These are phyloP conservation scores for Scenedesmus sp. DNA, from an alignment of 163 green algal genomes.

Conservation along the genomic window DNA sequence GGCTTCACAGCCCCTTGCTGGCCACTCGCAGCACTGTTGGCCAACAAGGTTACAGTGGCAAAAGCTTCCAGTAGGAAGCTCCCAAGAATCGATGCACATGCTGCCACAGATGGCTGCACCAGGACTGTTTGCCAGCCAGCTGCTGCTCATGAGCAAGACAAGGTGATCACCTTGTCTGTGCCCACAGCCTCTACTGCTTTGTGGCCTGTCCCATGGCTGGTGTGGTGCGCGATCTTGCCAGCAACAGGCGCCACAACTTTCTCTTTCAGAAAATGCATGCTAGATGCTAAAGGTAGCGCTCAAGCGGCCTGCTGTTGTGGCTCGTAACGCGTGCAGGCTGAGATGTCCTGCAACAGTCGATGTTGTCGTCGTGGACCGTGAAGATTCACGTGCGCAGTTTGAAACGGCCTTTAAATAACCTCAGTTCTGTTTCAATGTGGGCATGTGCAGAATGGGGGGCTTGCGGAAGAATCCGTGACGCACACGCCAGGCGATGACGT, in stretches of 20 bases:
- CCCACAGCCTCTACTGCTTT: conserved; percentile 22
- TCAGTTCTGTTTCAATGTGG: too few relatives aligned
- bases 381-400: too few relatives aligned
- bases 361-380: too few relatives aligned
- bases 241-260: conserved; percentile 13
- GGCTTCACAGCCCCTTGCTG: too few relatives aligned
- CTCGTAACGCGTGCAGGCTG: background rate
- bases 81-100: too few relatives aligned
- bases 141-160: too few relatives aligned
- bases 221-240: conserved; percentile 19
- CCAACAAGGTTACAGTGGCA: too few relatives aligned
- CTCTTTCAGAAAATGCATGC: conserved; percentile 7
- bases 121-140: background rate
- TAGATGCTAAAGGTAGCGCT: background rate
- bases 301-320: background rate
- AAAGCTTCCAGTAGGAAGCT: too few relatives aligned
- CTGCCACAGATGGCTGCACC: too few relatives aligned
- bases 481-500: background rate
- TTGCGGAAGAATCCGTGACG: background rate
- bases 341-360: background rate
- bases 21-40: too few relatives aligned
- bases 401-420: too few relatives aligned
- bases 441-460: background rate
- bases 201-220: background rate
- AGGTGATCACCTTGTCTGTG: background rate